Base-by-base conservation (phyloP, 1,284 basidiomycete genomes). In the Takashimella koratensis region DNA sequence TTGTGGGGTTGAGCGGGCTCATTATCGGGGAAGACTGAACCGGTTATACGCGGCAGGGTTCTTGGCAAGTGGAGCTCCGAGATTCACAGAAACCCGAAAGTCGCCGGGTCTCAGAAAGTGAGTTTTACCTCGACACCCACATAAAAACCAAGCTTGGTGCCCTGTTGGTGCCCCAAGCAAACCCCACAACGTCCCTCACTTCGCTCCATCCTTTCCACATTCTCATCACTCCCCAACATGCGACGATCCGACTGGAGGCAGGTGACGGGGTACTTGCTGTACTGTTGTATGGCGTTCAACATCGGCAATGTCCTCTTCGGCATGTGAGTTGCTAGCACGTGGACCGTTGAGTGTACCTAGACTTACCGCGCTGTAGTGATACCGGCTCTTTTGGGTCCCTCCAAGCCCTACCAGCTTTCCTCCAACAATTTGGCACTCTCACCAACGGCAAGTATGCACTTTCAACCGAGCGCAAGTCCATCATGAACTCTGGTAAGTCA, bases 401-500 rank as follows among this genome's bases (percentile, higher is more conserved):
- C 5, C 58, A 63, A 50, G 58, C 56, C 36, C 40, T 63, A 20
- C 61, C 61, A 6, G 48, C 49, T 0, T 63, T 36, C 22, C 56
- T 63, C 11, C 45, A 45, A 22, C 20, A 40, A 12, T 63, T 63
- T 45, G 61, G 59, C 5, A 41, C 30, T 21, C 42, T 43, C 42
- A 43, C 42, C 42, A 43, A 19, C n/a, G 19, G 39, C 43, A 56
- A 24, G 20, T 44, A 10, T 23, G 47, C 47, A 11, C 51, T 63
- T 12, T 27, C 56, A 3, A 57, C 61, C 2, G 11, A 47, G 20
- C 47, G 48, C 26, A 50, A 45, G 16, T 53, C 61, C 13, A 56
- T 61, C 30, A 60, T 60, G 59, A 63, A 63, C 51, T 62, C 60
- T 19, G 51, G 59, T 59, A 47, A 20, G 60, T 60, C 5, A 36